Percentiles rank a stretch among this genome's conserved stretches.
phyloP scores from a whole-genome alignment of 495 filamentous ascomycete genomes.

The Neohortaea acidophila region DNA sequence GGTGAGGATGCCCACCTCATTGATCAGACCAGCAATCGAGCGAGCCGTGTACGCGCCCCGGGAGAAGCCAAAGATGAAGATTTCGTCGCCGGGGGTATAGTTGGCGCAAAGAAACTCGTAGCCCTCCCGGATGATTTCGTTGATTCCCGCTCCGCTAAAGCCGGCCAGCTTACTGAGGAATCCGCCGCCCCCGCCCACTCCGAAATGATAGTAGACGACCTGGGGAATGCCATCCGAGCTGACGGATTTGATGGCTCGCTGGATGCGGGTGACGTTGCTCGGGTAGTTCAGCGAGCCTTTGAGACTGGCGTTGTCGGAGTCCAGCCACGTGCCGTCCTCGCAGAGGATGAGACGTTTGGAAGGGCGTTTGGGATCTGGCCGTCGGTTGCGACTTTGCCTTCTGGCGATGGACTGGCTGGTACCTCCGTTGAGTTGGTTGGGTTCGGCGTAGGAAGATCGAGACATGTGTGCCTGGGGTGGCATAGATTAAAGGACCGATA shows the following conservation, averaged over 20 bases:
- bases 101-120: constrained; percentile 56
- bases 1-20: constrained; percentile 46
- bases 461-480: too few species aligned
- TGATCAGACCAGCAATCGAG: constrained; percentile 47
- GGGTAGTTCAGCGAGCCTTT: constrained; percentile 24
- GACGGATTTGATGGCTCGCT: constrained; percentile 27
- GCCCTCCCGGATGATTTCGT: constrained; percentile 46
- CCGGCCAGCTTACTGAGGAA: constrained; percentile 21
- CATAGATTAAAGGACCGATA: too few species aligned
- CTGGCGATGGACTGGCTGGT: too few species aligned
- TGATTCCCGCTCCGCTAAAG: constrained; percentile 24
- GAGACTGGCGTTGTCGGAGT: constrained; percentile 24
- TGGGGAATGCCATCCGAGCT: constrained; percentile 28
- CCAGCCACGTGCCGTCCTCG: constrained; percentile 22
- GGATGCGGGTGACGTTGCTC: constrained; percentile 29
- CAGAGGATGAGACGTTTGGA: constrained; percentile 12
- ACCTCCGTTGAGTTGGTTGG: too few species aligned
- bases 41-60: constrained; percentile 60
- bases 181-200: constrained; percentile 24
- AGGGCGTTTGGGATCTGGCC: too few species aligned
- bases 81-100: constrained; percentile 51
- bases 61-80: constrained; percentile 56
- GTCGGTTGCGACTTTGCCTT: too few species aligned
- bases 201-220: constrained; percentile 28
- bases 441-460: too few species aligned